Evolutionary conservation across 2,329 filamentous ascomycete species (phyloP).

Genomic region (Teratosphaeria pseudoeucalypti): DNA sequence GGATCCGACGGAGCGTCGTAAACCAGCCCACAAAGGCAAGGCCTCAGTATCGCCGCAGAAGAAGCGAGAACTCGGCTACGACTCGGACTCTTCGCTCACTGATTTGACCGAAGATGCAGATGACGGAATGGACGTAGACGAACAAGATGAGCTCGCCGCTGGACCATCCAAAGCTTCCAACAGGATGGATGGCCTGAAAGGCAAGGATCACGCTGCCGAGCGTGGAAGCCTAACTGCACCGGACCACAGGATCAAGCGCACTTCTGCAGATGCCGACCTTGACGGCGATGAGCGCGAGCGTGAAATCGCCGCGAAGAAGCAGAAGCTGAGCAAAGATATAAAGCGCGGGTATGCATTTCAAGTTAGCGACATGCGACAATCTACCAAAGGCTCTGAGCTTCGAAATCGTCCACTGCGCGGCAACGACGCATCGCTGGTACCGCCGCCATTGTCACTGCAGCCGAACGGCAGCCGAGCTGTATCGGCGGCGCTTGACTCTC

Average conservation of each 20-base stretch:
- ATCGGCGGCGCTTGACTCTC: slow-evolving; percentile 22
- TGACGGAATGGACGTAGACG: slow-evolving; percentile 15
- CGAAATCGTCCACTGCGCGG: slow-evolving; percentile 9
- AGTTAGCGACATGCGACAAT: slow-evolving; percentile 23
- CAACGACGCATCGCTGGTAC: slow-evolving; percentile 11
- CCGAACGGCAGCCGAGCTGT: slow-evolving; percentile 15
- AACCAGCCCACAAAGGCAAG: slow-evolving; percentile 10
- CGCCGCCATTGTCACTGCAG: slow-evolving; percentile 13
- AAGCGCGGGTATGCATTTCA: slow-evolving; percentile 19
- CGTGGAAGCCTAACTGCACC: slow-evolving; percentile 19
- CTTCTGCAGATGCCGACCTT: slow-evolving; percentile 25
- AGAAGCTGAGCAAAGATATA: slow-evolving; percentile 20
- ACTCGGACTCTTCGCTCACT: slow-evolving; percentile 24
- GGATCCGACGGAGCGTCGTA: slow-evolving; percentile 5
- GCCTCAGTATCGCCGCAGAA: slow-evolving; percentile 17
- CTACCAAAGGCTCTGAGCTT: slow-evolving; percentile 8
- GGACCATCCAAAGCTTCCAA: slow-evolving; percentile 5
- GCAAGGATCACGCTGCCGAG: slow-evolving; percentile 20
- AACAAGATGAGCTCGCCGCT: slow-evolving; percentile 5
- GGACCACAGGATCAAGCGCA: slow-evolving; percentile 21
- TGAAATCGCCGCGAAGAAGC: slow-evolving; percentile 23
- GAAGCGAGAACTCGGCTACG: slow-evolving; percentile 13
- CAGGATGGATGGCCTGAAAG: slow-evolving; percentile 12
- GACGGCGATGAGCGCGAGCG: slow-evolving; percentile 19
- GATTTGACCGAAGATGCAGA: slow-evolving; percentile 26